Evolutionary conservation across 192 early-diverging fungal genomes (phyloP), one percentile per base, ranked within the genome.

Genomic region (Umbelopsis sp.): DNA sequence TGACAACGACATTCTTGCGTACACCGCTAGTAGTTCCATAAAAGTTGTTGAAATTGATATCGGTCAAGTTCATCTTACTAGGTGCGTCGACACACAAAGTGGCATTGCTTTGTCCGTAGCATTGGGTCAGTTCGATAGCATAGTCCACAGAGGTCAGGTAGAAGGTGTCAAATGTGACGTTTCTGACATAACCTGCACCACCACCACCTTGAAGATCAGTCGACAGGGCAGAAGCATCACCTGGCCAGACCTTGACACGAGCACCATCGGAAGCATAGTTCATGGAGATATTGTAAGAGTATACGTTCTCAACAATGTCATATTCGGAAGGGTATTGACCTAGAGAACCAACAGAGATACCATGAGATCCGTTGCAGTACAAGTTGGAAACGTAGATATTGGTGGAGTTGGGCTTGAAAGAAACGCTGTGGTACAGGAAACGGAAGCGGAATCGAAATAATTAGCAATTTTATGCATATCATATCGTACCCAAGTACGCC

Each of bases 361-460:
- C 74, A n/a, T 75, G 74, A 38, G 74, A 75, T 44, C 74, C 74
- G 45, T 68, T 75, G 43, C 74, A 75, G 21, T 54, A 31, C 44
- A 75, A 26, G 52, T 75, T 75, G n/a, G 52, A 62, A 1, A 75
- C 68, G 12, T 52, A 70, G 12, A 69, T 70, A 38, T 75, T 49
- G 29, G 74, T 75, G 21, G 67, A 51, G 6, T 69, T 69, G 2
- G 71, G 56, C 59, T 72, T 72, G 43, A 72, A 65, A 32, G 41
- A 45, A 21, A 72, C 71, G 45, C 71, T 49, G 4, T 9, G 20
- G 47, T 16, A 21, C 1, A 47, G 20, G 20, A n/a, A 12, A n/a
- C n/a, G n/a, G n/a, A n/a, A n/a, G n/a, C n/a, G n/a, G n/a, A n/a
- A n/a, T n/a, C n/a, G n/a, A n/a, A n/a, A n/a, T n/a, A n/a, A n/a